Evolutionary conservation across 148 eudicot genomes (phyloP), one percentile per base, ranked within the genome.

Genomic region (Vaccinium macrocarpon): DNA sequence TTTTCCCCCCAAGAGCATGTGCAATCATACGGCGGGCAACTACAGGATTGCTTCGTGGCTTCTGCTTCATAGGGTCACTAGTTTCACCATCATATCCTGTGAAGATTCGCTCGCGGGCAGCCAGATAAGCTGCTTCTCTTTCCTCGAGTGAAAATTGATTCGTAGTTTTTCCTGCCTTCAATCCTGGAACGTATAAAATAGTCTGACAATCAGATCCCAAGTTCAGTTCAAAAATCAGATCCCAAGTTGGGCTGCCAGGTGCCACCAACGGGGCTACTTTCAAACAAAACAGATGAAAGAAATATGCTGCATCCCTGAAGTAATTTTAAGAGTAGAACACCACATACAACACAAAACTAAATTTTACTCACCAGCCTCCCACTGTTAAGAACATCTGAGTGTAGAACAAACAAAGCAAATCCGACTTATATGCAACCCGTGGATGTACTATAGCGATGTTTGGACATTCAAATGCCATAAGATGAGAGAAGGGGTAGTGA

Each of bases 11-110:
- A 81, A 97, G 95, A 5, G 99, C 99, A 90, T 91, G 98, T 52
- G 97, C 90, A 79, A 97, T 97, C 99, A 97, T 97, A 76, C 99
- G 99, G 61, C 94, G 98, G 38, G 99, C 99, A 84, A 95, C 98
- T 59, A 90, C 91, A 84, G 98, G 98, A 90, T 84, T 86, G 76
- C 88, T 84, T 72, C 85, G 89, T 38, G 96, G 97, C 82, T 90
- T 92, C 84, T 90, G 91, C 89, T 90, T 90, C 5, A 81, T 62
- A 66, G 78, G 49, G 75, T 86, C 88, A 83, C 87, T 86, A 35
- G 51, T 84, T 82, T 88, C 91, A 62, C 84, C 85, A 52, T 85
- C 89, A 74, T 86, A 90, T 55, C 84, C 85, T 27, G 92, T 88
- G 87, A 93, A 96, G 32, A 96, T 96, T 13, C 98, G 92, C 78